phyloP scores from a whole-genome alignment of 2,329 filamentous ascomycete species.

The Nigrospora sphaerica region DNA sequence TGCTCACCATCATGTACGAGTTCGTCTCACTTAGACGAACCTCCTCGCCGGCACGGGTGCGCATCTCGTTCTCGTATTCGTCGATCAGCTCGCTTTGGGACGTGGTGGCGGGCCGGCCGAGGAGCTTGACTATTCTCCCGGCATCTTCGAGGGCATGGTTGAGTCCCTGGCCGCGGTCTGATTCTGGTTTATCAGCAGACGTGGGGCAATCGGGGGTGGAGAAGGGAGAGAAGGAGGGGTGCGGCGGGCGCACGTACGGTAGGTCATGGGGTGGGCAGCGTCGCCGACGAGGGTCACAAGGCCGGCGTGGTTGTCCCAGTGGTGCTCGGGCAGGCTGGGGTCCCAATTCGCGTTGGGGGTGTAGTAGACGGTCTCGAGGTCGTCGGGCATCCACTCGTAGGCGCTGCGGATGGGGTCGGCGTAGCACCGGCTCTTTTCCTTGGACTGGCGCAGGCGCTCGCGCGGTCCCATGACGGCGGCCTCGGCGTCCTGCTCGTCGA shows the following conservation, averaged over 20 bases:
- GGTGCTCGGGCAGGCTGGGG: conserved; percentile 18
- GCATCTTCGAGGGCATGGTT: conserved; percentile 39
- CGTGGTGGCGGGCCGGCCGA: conserved; percentile 9
- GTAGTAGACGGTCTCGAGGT: conserved; percentile 19
- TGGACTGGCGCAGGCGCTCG: conserved; percentile 30
- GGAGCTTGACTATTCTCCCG: conserved; percentile 25
- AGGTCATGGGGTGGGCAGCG: conserved; percentile 27
- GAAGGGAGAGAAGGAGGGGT: neutral
- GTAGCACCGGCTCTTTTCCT: conserved; percentile 27
- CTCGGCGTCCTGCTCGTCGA: conserved; percentile 32
- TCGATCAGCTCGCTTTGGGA: conserved; percentile 20
- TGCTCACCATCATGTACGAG: conserved; percentile 28
- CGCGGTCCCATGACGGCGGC: conserved; percentile 21
- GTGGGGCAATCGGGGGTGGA: neutral
- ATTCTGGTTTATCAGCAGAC: neutral
- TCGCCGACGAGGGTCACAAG: conserved; percentile 24
- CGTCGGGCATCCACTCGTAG: conserved; percentile 24
- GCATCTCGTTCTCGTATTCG: conserved; percentile 37
- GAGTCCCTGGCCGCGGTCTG: conserved; percentile 38
- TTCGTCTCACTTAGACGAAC: conserved; percentile 34
- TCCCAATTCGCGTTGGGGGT: conserved; percentile 21
- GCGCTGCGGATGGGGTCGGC: conserved; percentile 36
- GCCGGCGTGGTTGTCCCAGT: conserved; percentile 22
- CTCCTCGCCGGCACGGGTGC: conserved; percentile 33
- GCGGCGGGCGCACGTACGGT: conserved; percentile 14